A percentile compares a stretch with the other conserved stretches of the same genome.
Evolutionary conservation across 2,329 filamentous ascomycete species (phyloP).

Genomic region (Aaosphaeria arxii): DNA sequence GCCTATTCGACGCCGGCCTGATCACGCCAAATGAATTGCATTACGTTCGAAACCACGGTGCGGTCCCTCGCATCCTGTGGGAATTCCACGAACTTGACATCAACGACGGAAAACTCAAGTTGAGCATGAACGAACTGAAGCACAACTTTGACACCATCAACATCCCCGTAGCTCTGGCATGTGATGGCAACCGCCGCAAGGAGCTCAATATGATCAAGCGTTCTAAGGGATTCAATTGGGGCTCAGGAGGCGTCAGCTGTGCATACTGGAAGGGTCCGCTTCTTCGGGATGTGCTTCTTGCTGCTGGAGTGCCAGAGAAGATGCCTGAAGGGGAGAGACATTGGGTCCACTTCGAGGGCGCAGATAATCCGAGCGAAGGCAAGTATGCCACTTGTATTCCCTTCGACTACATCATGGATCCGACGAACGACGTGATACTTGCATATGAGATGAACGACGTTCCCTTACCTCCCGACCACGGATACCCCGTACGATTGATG

Average conservation of each 20-base stretch:
- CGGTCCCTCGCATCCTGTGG: slow-evolving; percentile 51
- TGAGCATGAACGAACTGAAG: slow-evolving; percentile 45
- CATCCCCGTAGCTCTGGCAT: slow-evolving; percentile 53
- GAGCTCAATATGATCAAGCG: slow-evolving; percentile 52
- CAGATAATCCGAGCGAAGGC: slow-evolving; percentile 52
- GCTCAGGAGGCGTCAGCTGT: slow-evolving; percentile 52
- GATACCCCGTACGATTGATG: slow-evolving; percentile 52
- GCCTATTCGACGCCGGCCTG: slow-evolving; percentile 46
- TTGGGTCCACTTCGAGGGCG: slow-evolving; percentile 57
- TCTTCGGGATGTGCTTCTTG: slow-evolving; percentile 50
- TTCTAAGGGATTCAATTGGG: slow-evolving; percentile 56
- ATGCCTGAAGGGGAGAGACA: slow-evolving; percentile 26
- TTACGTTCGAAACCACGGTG: slow-evolving; percentile 55
- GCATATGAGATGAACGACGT: slow-evolving; percentile 48
- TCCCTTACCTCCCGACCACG: slow-evolving; percentile 48
- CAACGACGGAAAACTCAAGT: slow-evolving; percentile 34
- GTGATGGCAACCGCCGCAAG: slow-evolving; percentile 56
- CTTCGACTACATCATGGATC: slow-evolving; percentile 20
- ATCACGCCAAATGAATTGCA: slow-evolving; percentile 53
- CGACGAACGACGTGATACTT: slow-evolving; percentile 15
- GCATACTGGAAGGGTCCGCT: slow-evolving; percentile 45
- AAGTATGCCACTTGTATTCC: slow-evolving; percentile 58
- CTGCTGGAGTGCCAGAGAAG: slow-evolving; percentile 41
- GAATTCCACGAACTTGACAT: slow-evolving; percentile 50
- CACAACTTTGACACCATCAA: slow-evolving; percentile 48